Evolutionary conservation across 768 basidiomycete genomes (phyloP), one percentile per base, ranked within the genome.

Genomic region (Serendipita indica): DNA sequence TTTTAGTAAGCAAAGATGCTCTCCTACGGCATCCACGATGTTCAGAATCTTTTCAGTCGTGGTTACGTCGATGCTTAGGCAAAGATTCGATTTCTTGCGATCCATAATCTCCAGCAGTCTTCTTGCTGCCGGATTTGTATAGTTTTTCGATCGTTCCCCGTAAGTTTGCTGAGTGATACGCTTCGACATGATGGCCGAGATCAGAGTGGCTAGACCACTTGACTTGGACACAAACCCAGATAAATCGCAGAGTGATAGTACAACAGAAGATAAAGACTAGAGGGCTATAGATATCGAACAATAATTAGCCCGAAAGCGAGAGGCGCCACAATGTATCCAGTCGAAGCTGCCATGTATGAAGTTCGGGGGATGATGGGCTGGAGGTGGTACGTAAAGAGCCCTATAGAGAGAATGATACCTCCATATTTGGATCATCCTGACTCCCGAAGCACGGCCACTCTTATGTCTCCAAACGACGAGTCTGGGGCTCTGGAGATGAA

Each of bases 61-160:
- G 3, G 89, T 87, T 37, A 98, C 91, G 74, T 99, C 96, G 27
- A 98, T 90, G 65, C 89, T 92, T 60, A 99, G 89, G 37, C 91
- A 90, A 14, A 99, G 82, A 69, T 99, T 99, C 6, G 88, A 79
- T 66, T 82, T 76, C 69, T 99, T 99, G 60, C 84, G 76, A 62
- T 82, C 86, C 71, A 97, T 89, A 3, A 83, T 82, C 67, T 81
- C 77, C 18, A 98, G 78, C 6, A 97, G 78, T 2, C 79, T 71
- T 65, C 76, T 83, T 0, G 92, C 91, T 5, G 91, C 82, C 3
- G 85, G 80, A 68, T 94, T 96, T 3, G 63, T 61, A 61, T 85
- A 79, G 30, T 70, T 74, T 25, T 66, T 65, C 2, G 80, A 81
- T 22, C 89, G 76, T 63, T 81, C 68, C 33, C 71, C 77, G 69